phyloP scores from a whole-genome alignment of 176 grass and related monocot genomes.

The Eragrostis nindensis region DNA sequence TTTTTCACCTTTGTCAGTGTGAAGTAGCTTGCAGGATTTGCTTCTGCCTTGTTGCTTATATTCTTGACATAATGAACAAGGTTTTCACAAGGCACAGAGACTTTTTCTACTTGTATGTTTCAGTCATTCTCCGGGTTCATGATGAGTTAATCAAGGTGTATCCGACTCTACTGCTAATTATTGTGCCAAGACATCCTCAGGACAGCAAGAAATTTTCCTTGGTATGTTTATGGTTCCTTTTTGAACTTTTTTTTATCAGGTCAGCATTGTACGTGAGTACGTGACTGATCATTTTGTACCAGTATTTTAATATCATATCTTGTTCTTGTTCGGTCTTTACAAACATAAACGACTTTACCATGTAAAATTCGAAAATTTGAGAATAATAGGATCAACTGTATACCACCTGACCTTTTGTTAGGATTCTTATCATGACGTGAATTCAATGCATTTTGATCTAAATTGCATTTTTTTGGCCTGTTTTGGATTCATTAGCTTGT shows the following conservation, averaged over 20 bases:
- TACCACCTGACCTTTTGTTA: neutral
- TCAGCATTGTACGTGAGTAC: neutral
- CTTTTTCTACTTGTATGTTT: conserved; percentile 26
- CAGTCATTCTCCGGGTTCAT: conserved; percentile 82
- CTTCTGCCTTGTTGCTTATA: conserved; percentile 13
- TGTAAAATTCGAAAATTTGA: neutral
- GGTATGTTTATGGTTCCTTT: conserved; percentile 57
- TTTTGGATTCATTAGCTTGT: neutral
- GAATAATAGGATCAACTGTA: conserved; percentile 2
- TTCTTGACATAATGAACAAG: conserved; percentile 11
- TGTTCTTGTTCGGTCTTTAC: neutral
- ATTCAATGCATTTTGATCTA: neutral
- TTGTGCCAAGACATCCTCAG: conserved; percentile 80
- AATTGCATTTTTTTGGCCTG: neutral
- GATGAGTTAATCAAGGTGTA: conserved; percentile 64
- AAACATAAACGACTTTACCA: neutral
- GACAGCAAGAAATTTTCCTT: conserved; percentile 59
- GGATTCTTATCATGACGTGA: conserved; percentile 17
- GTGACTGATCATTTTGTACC: neutral
- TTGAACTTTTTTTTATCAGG: neutral
- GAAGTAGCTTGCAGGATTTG: conserved; percentile 1
- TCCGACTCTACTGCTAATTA: conserved; percentile 63
- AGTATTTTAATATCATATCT: conserved; percentile 7
- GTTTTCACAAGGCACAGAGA: neutral
- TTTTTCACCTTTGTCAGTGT: neutral